Percentiles rank a stretch among this genome's conserved stretches.
Evolutionary conservation across 2,329 filamentous ascomycete genomes (phyloP).

Genomic region (Teratosphaeria gauchensis): DNA sequence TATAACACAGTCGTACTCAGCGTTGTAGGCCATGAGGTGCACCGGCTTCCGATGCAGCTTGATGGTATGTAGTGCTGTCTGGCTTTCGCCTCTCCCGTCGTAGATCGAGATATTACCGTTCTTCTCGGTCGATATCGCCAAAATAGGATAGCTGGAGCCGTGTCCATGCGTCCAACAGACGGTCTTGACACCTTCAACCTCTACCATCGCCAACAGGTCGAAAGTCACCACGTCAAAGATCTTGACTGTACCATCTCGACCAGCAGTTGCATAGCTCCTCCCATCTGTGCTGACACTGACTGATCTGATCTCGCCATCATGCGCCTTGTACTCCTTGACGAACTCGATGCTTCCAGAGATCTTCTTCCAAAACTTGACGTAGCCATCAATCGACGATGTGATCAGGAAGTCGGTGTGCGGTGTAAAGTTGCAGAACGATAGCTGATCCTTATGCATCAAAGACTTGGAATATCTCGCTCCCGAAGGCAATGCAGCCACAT

Average conservation of each 20-base stretch:
- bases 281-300: slow-evolving; percentile 84
- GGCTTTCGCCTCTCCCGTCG: slow-evolving; percentile 77
- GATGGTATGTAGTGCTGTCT: slow-evolving; percentile 66
- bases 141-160: slow-evolving; percentile 74
- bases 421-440: slow-evolving; percentile 80
- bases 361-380: slow-evolving; percentile 99
- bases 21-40: slow-evolving; percentile 80
- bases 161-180: slow-evolving; percentile 88
- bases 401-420: slow-evolving; percentile 91
- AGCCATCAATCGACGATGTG: slow-evolving; percentile 86
- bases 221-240: slow-evolving; percentile 58
- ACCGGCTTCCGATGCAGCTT: slow-evolving; percentile 76
- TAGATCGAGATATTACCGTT: slow-evolving; percentile 71
- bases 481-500: slow-evolving; percentile 76
- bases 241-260: slow-evolving; percentile 67
- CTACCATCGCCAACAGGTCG: slow-evolving; percentile 57
- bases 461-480: slow-evolving; percentile 84
- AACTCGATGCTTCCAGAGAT: slow-evolving; percentile 78
- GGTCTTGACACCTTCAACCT: slow-evolving; percentile 62
- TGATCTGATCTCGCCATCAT: slow-evolving; percentile 71
- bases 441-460: slow-evolving; percentile 95
- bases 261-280: slow-evolving; percentile 83
- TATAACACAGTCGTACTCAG: slow-evolving; percentile 77
- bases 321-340: slow-evolving; percentile 93
- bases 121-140: slow-evolving; percentile 71